phyloP scores from a whole-genome alignment of 2,329 filamentous ascomycete genomes.

The Pseudogymnoascus sp. region DNA sequence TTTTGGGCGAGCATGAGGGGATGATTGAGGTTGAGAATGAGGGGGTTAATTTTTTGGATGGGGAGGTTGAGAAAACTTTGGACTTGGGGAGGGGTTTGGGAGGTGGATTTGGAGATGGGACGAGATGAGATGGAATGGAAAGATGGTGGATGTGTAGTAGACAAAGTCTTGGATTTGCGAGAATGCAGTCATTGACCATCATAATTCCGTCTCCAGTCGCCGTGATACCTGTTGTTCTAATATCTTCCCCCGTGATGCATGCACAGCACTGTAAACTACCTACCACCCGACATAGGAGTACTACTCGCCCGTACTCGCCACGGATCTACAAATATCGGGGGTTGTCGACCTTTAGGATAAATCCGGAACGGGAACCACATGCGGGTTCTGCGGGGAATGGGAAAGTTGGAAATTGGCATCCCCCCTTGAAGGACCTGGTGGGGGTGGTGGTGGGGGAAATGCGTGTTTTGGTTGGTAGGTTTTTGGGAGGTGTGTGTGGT shows the following conservation, averaged over 20 bases:
- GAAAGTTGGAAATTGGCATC: not conserved
- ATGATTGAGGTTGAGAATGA: not conserved
- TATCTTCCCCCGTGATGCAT: not conserved
- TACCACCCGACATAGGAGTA: not conserved
- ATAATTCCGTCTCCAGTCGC: not conserved
- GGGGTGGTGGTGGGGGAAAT: not conserved
- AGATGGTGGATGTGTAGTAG: not conserved
- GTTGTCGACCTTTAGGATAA: not conserved
- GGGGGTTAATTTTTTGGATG: not conserved
- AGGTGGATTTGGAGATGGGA: not conserved
- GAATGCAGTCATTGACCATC: conserved; percentile 1
- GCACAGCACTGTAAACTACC: not conserved
- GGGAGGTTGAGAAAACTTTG: not conserved
- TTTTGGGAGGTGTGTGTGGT: not conserved
- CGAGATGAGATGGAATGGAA: not conserved
- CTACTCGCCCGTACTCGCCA: not conserved
- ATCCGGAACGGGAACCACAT: not conserved
- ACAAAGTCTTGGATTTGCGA: conserved; percentile 3
- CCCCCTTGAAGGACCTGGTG: not conserved
- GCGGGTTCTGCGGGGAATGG: not conserved
- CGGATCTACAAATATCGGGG: not conserved
- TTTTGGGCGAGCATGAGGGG: not conserved
- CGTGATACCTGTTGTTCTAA: not conserved
- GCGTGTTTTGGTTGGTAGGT: not conserved
- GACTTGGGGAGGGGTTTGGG: not conserved